Base-by-base conservation (phyloP, 2,329 filamentous ascomycete genomes). In the Colletotrichum ledebouriae region DNA sequence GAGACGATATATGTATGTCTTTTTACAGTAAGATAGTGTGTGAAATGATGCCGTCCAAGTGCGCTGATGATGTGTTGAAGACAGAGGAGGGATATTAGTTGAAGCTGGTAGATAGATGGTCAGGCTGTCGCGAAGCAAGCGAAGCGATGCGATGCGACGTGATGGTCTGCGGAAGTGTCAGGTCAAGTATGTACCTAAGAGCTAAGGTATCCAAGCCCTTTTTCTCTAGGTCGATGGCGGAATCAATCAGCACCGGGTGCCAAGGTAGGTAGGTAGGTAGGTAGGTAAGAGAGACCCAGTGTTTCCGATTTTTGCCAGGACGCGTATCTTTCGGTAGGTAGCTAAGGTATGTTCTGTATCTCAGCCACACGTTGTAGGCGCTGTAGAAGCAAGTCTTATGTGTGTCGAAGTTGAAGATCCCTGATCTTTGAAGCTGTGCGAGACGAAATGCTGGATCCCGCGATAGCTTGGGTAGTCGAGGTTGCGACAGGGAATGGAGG, bases 131-230 rank as follows among this genome's bases (percentile, higher is more conserved):
- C 41, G 49, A 59, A 67, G 39, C 47, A 61, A 25, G 57, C 41
- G 41, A 67, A 20, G 61, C 61, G 52, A 49, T 22, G 64, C 34
- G 60, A 55, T 64, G 44, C 15, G 53, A 56, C 20, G 53, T 15
- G 50, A 39, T 37, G 50, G 29, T 11, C 10, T 17, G 7, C 9
- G 50, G 6, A 11, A 55, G 11, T 37, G 13, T 22, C 46, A 50
- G 11, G 46, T 50, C 46, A 50, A 25, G 46, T 50, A 15, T 12
- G 47, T 50, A 50, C 12, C n/a, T 49, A 29, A 25, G 22, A 29
- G 33, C 50, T 37, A 13, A 42, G 34, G 20, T 49, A 15, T 49
- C 20, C 20, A 49, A 11, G 46, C 17, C 46, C n/a, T 10, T 49
- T 29, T 29, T 2, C 29, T 29, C 29, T 6, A 29, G 29, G 6